Evolutionary conservation across 2,329 filamentous ascomycete species (phyloP).

Genomic region (Alternaria sp.): DNA sequence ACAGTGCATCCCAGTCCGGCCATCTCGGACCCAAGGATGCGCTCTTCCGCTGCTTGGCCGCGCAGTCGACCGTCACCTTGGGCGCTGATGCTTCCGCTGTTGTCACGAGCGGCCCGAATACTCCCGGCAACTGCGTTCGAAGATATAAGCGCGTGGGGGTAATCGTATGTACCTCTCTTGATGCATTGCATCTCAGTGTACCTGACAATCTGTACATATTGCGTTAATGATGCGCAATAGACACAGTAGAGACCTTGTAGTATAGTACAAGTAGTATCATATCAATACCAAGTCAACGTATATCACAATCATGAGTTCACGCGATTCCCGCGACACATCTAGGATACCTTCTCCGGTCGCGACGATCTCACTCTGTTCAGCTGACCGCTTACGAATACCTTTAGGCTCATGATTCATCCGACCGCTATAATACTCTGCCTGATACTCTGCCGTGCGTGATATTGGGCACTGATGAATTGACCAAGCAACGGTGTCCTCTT

Average conservation of each 20-base stretch:
- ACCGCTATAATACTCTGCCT: not conserved
- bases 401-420: not conserved
- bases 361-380: conserved; percentile 1
- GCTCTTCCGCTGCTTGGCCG: conserved; percentile 29
- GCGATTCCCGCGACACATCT: not conserved
- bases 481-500: not conserved
- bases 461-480: conserved; percentile 1
- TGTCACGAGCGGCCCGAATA: conserved; percentile 4
- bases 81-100: conserved; percentile 8
- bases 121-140: not conserved
- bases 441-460: not conserved
- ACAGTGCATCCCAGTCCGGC: conserved; percentile 55
- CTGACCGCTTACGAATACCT: conserved; percentile 1
- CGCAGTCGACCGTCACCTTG: not conserved
- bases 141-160: conserved; percentile 1
- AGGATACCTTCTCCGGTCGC: not conserved
- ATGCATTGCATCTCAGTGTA: not conserved
- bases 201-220: not conserved
- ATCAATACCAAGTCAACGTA: not conserved
- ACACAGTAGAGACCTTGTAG: not conserved
- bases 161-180: not conserved
- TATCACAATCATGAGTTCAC: not conserved
- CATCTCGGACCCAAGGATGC: conserved; percentile 56
- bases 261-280: not conserved
- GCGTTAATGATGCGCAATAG: not conserved